Evolutionary conservation across 805 yeast species (phyloP), one percentile per base, ranked within the genome.

Genomic region (Metschnikowia henanensis): DNA sequence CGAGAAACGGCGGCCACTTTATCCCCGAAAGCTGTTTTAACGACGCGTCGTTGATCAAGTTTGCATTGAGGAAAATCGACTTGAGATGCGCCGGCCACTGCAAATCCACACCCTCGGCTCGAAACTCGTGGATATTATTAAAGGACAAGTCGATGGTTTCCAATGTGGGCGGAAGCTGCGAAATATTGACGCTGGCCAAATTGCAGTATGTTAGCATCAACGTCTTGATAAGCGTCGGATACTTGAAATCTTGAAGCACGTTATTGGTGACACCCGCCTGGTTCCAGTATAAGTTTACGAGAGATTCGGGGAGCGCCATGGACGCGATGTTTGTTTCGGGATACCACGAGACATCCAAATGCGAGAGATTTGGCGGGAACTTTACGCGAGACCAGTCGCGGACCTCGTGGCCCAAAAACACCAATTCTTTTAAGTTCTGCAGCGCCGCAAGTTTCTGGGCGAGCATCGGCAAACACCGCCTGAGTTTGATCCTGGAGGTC

Each of bases 341-440:
- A 22, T 55, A 55, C 75, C 75, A 69, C 9, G 73, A 68, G n/a
- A 61, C 37, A 43, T 68, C 73, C 29, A 69, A 45, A 35, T 61
- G 61, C 10, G 36, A 43, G 26, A 68, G 48, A 20, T 39, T 51
- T 1, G 45, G 41, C 0, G 73, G 73, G n/a, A 68, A 53, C 3
- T 16, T 20, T 10, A 60, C 51, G 3, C 39, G 43, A 0, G 60
- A 41, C 73, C 73, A 69, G 35, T 61, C 46, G 5, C 45, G 37
- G 3, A 65, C 53, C 5, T 54, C 56, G 43, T 68, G 73, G 6
- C 68, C 71, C 41, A 69, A 55, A 15, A 66, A 52, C 4, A 66
- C 61, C 25, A 69, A 35, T n/a, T 60, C 59, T 10, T 56, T 45
- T 29, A 68, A 37, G 37, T 30, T 43, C 7, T 23, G 17, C 37